Conservation (phyloP, 345 rosid species). For the Draba incana region DNA sequence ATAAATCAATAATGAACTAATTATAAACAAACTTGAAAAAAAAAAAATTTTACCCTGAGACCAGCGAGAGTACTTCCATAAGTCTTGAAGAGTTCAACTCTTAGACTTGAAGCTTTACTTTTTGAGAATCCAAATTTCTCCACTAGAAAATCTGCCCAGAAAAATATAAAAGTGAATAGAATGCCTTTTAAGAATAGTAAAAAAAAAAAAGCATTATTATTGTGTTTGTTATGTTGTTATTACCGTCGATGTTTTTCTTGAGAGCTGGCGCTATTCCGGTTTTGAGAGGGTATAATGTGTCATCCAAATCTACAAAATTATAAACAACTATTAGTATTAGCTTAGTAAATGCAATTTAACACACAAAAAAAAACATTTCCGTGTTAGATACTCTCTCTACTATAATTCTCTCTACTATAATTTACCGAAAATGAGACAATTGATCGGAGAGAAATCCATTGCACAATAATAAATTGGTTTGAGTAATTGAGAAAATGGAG, state of each 20-base stretch:
- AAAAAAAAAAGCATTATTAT: background rate
- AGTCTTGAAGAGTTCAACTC: constrained; percentile 79
- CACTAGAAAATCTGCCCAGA: constrained; percentile 63
- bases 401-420: too few species aligned
- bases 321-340: background rate
- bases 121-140: constrained; percentile 69
- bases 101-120: constrained; percentile 61
- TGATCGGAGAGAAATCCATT: constrained; percentile 60
- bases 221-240: constrained; percentile 22
- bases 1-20: background rate
- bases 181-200: background rate
- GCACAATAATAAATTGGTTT: constrained; percentile 1
- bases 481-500: constrained; percentile 14
- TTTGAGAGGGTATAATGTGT: constrained; percentile 78
- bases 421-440: constrained; percentile 76
- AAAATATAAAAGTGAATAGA: background rate
- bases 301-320: constrained; percentile 73
- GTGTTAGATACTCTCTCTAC: too few species aligned
- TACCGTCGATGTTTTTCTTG: constrained; percentile 83
- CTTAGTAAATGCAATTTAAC: background rate
- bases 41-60: constrained; percentile 55
- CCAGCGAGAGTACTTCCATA: constrained; percentile 97
- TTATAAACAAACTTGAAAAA: background rate
- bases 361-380: background rate
- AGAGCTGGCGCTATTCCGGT: constrained; percentile 72